A percentile compares a stretch with the other conserved stretches of the same genome.
These are phyloP conservation scores for Neurospora sp. DNA, from an alignment of 495 filamentous ascomycete genomes.

Conservation along the genomic window DNA sequence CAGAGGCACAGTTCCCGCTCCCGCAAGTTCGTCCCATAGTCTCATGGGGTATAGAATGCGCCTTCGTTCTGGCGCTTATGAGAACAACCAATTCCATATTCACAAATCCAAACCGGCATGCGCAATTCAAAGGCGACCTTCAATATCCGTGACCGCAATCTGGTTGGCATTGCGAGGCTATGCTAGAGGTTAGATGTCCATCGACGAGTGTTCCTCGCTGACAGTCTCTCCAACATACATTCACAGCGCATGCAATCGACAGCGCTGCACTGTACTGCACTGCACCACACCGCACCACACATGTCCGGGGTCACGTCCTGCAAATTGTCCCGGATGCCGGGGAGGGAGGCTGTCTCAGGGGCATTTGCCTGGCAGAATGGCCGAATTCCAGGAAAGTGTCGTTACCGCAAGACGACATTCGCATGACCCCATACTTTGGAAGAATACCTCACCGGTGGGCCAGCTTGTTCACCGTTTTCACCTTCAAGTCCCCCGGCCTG, in stretches of 20 bases:
- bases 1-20: neutral
- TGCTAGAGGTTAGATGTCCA: neutral
- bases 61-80: neutral
- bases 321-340: neutral
- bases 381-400: neutral
- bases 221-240: neutral
- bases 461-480: neutral
- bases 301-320: neutral
- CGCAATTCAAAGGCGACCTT: neutral
- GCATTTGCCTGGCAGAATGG: neutral
- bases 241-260: neutral
- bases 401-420: neutral
- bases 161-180: neutral
- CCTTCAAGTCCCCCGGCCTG: neutral
- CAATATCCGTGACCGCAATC: neutral
- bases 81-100: neutral
- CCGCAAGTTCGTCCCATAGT: neutral
- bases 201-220: neutral
- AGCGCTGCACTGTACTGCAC: neutral
- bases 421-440: neutral
- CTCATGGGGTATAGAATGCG: neutral
- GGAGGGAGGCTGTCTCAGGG: neutral
- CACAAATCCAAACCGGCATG: neutral
- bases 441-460: neutral
- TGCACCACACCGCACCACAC: neutral